Evolutionary conservation across 1,139 yeast species (phyloP).

Genomic region (Candida pseudoviswanathii): DNA sequence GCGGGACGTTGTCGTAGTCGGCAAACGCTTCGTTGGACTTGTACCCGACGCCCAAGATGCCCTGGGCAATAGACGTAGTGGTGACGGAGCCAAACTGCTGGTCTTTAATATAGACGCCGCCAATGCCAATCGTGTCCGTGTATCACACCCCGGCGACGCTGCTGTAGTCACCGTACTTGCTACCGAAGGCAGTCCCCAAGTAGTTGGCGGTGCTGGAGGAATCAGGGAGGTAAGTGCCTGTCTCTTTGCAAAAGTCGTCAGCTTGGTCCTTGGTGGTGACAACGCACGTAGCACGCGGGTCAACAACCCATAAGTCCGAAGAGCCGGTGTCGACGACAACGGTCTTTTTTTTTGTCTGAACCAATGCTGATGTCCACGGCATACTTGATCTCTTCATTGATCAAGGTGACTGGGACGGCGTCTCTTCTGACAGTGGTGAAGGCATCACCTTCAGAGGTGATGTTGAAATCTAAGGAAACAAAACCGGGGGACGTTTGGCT

Average conservation of each 20-base stretch:
- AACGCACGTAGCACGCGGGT: constrained; percentile 9
- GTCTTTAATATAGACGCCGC: constrained; percentile 13
- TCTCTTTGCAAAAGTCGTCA: constrained; percentile 6
- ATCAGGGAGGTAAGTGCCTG: constrained; percentile 9
- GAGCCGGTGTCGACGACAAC: constrained; percentile 25
- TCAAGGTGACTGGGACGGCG: constrained; percentile 9
- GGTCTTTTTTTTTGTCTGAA: constrained; percentile 15
- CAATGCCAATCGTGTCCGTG: constrained; percentile 32
- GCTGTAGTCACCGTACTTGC: constrained; percentile 15
- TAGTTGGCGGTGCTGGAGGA: constrained; percentile 10
- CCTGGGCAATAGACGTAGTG: constrained; percentile 14
- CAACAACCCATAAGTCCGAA: constrained; percentile 30
- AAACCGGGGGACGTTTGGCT: constrained; percentile 13
- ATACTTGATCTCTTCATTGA: constrained; percentile 10
- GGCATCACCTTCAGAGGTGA: not conserved
- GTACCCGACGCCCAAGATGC: constrained; percentile 27
- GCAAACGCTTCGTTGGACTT: constrained; percentile 11
- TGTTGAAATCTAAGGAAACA: constrained; percentile 13
- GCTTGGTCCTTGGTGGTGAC: not conserved
- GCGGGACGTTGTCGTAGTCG: constrained; percentile 35
- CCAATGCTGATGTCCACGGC: constrained; percentile 13
- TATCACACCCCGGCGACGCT: constrained; percentile 58
- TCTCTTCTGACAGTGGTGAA: constrained; percentile 3
- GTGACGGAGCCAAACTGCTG: constrained; percentile 22
- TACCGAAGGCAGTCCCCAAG: constrained; percentile 12